Percentiles rank a stretch among this genome's conserved stretches.
Conservation (phyloP, 2,329 filamentous ascomycete species). For the Apiospora hydei region DNA sequence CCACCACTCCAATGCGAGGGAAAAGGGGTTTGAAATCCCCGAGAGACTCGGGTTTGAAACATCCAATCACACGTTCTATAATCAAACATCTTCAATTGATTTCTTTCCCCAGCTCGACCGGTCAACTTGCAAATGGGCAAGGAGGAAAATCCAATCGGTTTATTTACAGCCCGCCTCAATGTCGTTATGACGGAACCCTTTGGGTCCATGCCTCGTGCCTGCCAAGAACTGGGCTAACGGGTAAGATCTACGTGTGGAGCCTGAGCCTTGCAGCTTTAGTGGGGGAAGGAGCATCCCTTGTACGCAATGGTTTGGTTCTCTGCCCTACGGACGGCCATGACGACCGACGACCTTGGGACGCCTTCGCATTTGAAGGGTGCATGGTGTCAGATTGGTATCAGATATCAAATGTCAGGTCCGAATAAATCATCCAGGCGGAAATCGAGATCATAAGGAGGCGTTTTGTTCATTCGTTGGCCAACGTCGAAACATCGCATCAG, state of each 20-base stretch:
- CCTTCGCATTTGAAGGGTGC: constrained; percentile 1
- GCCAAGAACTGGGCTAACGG: constrained; percentile 13
- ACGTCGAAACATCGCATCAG: not conserved
- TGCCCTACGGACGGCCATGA: not conserved
- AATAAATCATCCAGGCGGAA: not conserved
- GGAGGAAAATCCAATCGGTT: not conserved
- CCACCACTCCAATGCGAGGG: constrained; percentile 4
- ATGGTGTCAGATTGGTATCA: constrained; percentile 10
- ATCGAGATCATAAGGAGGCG: not conserved
- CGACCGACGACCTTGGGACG: not conserved
- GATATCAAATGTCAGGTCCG: not conserved
- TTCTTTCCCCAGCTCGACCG: not conserved
- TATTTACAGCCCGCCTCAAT: not conserved
- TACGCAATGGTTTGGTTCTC: not conserved
- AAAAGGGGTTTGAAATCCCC: not conserved
- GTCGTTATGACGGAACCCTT: not conserved
- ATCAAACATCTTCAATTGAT: not conserved
- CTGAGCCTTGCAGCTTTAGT: not conserved
- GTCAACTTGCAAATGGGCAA: no score
- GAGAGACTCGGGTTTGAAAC: not conserved
- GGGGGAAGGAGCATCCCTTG: not conserved
- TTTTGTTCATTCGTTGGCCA: not conserved
- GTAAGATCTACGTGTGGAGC: constrained; percentile 1
- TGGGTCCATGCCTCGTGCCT: constrained; percentile 11
- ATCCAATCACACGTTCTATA: not conserved